Conservation (phyloP, 306 rosid species). For the Pterocarpus macrocarpus region DNA sequence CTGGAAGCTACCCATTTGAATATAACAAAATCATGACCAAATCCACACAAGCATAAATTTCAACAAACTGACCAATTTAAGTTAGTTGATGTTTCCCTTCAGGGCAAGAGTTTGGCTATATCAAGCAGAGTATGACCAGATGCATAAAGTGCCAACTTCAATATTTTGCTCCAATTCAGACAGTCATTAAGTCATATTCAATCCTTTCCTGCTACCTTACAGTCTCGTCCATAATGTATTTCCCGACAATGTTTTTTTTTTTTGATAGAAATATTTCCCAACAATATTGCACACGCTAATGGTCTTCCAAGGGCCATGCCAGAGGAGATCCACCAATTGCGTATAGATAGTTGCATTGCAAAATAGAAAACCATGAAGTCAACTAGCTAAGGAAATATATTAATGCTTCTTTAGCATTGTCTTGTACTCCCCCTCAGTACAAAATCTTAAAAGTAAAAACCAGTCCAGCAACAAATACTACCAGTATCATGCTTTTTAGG, state of each 20-base stretch:
- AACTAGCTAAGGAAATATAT: constrained; percentile 4
- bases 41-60: constrained; percentile 2
- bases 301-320: constrained; percentile 35
- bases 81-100: constrained; percentile 7
- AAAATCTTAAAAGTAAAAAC: constrained; percentile 26
- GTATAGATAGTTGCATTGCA: constrained; percentile 14
- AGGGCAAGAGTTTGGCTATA: constrained; percentile 14
- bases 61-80: constrained; percentile 10
- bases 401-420: constrained; percentile 47
- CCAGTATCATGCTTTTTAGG: constrained; percentile 36
- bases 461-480: constrained; percentile 43
- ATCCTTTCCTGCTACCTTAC: constrained; percentile 30
- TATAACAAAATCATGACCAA: constrained; percentile 9
- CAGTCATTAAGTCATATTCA: not conserved
- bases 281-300: constrained; percentile 35
- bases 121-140: constrained; percentile 20
- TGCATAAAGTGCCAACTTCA: constrained; percentile 35
- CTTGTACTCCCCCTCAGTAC: constrained; percentile 35
- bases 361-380: constrained; percentile 32
- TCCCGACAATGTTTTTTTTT: not conserved
- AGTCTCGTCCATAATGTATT: constrained; percentile 36
- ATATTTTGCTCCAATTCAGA: constrained; percentile 25
- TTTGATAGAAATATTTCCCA: not conserved
- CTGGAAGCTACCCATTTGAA: constrained; percentile 27
- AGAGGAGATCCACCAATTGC: constrained; percentile 31